Percentiles rank a stretch among this genome's conserved stretches.
Conservation (phyloP, 2,329 filamentous ascomycete genomes). For the Cordyceps farinosa region DNA sequence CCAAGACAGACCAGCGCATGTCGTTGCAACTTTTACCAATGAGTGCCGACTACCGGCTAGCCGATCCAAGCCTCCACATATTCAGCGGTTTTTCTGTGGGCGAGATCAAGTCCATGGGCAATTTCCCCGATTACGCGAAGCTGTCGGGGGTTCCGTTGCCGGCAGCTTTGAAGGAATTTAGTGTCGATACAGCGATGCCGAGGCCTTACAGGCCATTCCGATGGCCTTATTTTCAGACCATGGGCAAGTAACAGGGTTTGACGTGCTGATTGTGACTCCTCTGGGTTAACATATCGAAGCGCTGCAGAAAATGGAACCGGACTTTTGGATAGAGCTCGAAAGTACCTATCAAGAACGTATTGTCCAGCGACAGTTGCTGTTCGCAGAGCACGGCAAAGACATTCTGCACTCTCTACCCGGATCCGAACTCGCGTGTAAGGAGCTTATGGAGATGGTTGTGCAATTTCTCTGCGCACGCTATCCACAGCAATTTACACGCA, state of each 20-base stretch:
- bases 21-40: too few species aligned
- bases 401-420: conserved; percentile 70
- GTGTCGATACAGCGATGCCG: conserved; percentile 33
- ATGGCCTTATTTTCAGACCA: conserved; percentile 86
- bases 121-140: too few species aligned
- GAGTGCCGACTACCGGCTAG: too few species aligned
- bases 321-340: conserved; percentile 90
- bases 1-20: too few species aligned
- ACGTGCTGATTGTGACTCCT: conserved; percentile 29
- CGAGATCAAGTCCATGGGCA: too few species aligned
- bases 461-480: conserved; percentile 78
- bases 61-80: too few species aligned
- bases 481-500: conserved; percentile 66
- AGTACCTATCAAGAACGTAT: conserved; percentile 66
- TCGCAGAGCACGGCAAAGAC: conserved; percentile 32
- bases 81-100: too few species aligned
- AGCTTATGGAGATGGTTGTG: conserved; percentile 81
- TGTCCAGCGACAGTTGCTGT: conserved; percentile 30
- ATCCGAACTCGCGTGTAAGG: conserved; percentile 74
- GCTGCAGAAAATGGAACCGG: conserved; percentile 70
- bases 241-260: conserved; percentile 56
- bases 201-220: conserved; percentile 77
- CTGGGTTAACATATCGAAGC: conserved; percentile 45
- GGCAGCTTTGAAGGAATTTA: too few species aligned
- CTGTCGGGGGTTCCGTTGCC: too few species aligned